Evolutionary conservation across 768 basidiomycete genomes (phyloP).

Genomic region (Suillus alpinus): DNA sequence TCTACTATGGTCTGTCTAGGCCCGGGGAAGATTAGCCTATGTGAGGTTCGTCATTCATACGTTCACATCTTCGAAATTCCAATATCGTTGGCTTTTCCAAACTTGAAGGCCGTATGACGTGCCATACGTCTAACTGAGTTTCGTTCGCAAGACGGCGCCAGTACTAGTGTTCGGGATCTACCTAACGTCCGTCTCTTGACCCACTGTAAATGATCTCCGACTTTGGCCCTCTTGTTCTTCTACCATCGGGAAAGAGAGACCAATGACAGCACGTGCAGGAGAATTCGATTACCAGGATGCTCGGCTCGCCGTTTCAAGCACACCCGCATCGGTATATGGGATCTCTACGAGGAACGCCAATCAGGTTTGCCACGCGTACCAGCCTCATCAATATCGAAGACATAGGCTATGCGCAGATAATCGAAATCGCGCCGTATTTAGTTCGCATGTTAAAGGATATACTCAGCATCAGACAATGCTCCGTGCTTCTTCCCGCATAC

Average conservation of each 20-base stretch:
- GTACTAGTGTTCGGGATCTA: background rate
- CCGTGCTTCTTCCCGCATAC: slow-evolving; percentile 47
- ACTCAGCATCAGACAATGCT: slow-evolving; percentile 48
- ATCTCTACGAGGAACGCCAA: slow-evolving; percentile 62
- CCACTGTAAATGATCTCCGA: too few relatives aligned
- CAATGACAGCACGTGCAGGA: background rate
- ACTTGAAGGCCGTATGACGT: too few relatives aligned
- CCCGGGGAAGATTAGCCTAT: too few relatives aligned
- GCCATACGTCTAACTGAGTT: too few relatives aligned
- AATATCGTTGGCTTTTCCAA: too few relatives aligned
- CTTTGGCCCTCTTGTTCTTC: background rate
- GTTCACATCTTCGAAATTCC: too few relatives aligned
- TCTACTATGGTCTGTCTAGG: too few relatives aligned
- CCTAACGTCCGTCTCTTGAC: background rate
- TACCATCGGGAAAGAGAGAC: background rate
- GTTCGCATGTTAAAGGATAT: slow-evolving; percentile 67
- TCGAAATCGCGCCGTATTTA: slow-evolving; percentile 54
- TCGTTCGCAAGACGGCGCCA: too few relatives aligned
- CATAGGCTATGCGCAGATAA: slow-evolving; percentile 44
- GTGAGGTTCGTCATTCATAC: too few relatives aligned
- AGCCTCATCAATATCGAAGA: slow-evolving; percentile 43
- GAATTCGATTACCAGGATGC: background rate
- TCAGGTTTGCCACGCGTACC: slow-evolving; percentile 38
- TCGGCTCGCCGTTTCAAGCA: background rate
- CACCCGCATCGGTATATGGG: slow-evolving; percentile 62